Conservation (phyloP, 345 rosid species). For the Pseudoturritis turrita region DNA sequence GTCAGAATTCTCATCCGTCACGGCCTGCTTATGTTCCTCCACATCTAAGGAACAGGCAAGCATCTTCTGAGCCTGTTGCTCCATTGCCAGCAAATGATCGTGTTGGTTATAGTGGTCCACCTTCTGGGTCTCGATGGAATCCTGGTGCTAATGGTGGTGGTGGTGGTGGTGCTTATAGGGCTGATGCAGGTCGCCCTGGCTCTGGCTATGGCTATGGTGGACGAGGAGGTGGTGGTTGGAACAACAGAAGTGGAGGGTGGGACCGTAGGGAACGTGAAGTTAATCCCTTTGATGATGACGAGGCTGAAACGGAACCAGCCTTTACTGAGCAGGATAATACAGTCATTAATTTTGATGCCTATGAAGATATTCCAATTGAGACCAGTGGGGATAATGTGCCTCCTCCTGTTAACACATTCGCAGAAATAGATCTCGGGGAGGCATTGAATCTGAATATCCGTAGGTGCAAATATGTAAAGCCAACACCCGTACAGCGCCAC, state of each 20-base stretch:
- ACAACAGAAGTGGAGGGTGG: conserved; percentile 71
- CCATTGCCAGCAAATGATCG: conserved; percentile 41
- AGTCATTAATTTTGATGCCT: conserved; percentile 91
- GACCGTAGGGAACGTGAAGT: conserved; percentile 80
- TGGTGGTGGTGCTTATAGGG: conserved; percentile 31
- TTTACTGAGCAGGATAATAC: conserved; percentile 62
- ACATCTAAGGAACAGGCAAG: conserved; percentile 65
- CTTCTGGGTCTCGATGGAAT: conserved; percentile 60
- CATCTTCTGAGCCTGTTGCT: conserved; percentile 45
- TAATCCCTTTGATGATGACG: conserved; percentile 76
- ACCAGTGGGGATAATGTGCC: conserved; percentile 98
- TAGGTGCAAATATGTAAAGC: conserved; percentile 96
- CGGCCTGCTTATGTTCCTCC: conserved; percentile 78
- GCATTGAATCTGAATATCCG: conserved; percentile 74
- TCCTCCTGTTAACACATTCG: conserved; percentile 80
- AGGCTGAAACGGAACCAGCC: conserved; percentile 41
- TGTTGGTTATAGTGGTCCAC: conserved; percentile 38
- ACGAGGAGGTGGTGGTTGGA: conserved; percentile 59
- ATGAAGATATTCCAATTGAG: conserved; percentile 96
- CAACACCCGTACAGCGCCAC: conserved; percentile 93
- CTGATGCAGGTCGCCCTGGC: conserved; percentile 25
- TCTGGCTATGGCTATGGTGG: conserved; percentile 37
- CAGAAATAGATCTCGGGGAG: conserved; percentile 90
- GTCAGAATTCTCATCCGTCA: conserved; percentile 34
- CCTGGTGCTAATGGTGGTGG: conserved; percentile 27